Percentiles rank a stretch among this genome's conserved stretches.
phyloP scores from a whole-genome alignment of 345 rosid species.

The Pistacia vera region DNA sequence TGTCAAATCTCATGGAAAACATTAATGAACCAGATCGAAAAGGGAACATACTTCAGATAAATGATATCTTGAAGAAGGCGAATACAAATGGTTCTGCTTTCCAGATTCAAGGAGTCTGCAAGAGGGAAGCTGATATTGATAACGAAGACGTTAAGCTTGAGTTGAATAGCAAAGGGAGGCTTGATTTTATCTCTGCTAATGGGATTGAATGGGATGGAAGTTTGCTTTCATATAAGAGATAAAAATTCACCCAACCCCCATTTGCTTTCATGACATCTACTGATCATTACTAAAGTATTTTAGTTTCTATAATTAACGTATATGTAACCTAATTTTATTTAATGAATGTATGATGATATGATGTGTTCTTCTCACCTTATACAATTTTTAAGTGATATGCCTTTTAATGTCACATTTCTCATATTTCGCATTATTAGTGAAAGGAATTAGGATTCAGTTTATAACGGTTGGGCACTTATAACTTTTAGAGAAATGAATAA shows the following conservation, averaged over 20 bases:
- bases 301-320: too few relatives aligned
- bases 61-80: slow-evolving; percentile 6
- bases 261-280: too few relatives aligned
- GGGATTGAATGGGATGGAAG: slow-evolving; percentile 44
- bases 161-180: slow-evolving; percentile 52
- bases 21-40: slow-evolving; percentile 32
- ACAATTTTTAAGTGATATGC: too few relatives aligned
- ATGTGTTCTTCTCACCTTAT: too few relatives aligned
- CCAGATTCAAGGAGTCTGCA: slow-evolving; percentile 26
- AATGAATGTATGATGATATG: too few relatives aligned
- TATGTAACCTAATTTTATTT: too few relatives aligned
- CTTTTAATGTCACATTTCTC: too few relatives aligned
- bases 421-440: too few relatives aligned
- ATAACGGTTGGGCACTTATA: too few relatives aligned
- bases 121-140: slow-evolving; percentile 13
- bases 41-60: slow-evolving; percentile 20
- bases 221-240: slow-evolving; percentile 36
- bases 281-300: too few relatives aligned
- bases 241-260: neutral
- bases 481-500: too few relatives aligned
- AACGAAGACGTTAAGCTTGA: slow-evolving; percentile 37
- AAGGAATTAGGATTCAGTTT: too few relatives aligned
- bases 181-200: slow-evolving; percentile 43
- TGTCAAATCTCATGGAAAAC: slow-evolving; percentile 42
- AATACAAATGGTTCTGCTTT: slow-evolving; percentile 20